Conservation (phyloP, 78 protist species). For the Planoprotostelium fungivorum region DNA sequence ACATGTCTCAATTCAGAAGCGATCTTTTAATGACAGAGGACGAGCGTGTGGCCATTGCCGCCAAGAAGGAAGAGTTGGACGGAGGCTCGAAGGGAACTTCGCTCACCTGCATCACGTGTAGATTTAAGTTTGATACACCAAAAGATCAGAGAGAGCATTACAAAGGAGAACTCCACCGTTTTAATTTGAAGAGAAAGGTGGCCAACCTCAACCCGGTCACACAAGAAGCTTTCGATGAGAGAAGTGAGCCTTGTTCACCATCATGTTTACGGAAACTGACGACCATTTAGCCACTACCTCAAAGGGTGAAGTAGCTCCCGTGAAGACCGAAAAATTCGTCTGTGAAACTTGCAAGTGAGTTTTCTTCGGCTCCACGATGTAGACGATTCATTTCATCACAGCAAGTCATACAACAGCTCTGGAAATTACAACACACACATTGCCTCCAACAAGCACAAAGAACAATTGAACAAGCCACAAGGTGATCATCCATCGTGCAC, state of each 20-base stretch:
- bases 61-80: not conserved
- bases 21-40: not conserved
- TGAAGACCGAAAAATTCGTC: not conserved
- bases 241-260: slow-evolving; percentile 5
- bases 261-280: not conserved
- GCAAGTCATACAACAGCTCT: not conserved
- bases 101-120: slow-evolving; percentile 70
- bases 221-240: slow-evolving; percentile 30
- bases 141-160: slow-evolving; percentile 72
- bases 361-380: not conserved
- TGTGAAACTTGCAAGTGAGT: not conserved
- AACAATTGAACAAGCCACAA: not conserved
- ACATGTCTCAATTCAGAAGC: not conserved
- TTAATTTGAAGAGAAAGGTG: slow-evolving; percentile 80
- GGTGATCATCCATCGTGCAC: not conserved
- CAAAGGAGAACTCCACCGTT: slow-evolving; percentile 72
- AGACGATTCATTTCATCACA: not conserved
- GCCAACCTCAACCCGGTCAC: slow-evolving; percentile 66
- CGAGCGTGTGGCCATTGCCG: not conserved
- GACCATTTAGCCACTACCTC: too few species aligned
- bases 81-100: not conserved
- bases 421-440: slow-evolving; percentile 50
- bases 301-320: too few species aligned
- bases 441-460: slow-evolving; percentile 71
- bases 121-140: slow-evolving; percentile 31